phyloP scores from a whole-genome alignment of 2,329 filamentous ascomycete species.

The Ceratocystis colombiana region DNA sequence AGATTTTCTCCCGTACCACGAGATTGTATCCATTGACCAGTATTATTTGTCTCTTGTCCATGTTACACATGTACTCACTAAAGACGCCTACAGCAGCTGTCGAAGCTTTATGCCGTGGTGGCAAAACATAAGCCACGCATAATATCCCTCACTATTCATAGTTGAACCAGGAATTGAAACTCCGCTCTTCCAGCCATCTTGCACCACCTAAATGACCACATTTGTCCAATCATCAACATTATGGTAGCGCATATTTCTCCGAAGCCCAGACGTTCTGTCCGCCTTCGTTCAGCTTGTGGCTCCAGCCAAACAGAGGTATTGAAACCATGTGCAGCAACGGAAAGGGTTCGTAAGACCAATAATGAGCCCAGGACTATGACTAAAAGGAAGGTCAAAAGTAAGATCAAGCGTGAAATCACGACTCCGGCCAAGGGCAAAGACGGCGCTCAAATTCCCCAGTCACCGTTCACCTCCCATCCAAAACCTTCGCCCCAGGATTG shows the following conservation, averaged over 20 bases:
- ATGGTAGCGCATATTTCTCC: slow-evolving; percentile 2
- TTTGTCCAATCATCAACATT: background rate
- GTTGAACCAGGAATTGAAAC: background rate
- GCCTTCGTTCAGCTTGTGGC: background rate
- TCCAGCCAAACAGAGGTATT: background rate
- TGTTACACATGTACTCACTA: background rate
- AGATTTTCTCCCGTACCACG: no score
- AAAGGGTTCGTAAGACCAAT: background rate
- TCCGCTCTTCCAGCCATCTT: background rate
- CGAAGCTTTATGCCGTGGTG: background rate
- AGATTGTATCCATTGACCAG: no score
- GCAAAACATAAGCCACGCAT: background rate
- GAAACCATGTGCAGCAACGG: background rate
- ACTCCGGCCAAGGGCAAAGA: background rate
- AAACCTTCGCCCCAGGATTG: slow-evolving; percentile 2
- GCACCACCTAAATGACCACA: background rate
- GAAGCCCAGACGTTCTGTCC: background rate
- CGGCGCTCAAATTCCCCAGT: background rate
- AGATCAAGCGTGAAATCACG: background rate
- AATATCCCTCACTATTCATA: background rate
- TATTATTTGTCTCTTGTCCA: background rate
- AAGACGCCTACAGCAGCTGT: background rate
- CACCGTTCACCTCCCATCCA: background rate
- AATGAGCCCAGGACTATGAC: background rate
- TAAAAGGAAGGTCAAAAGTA: background rate